A percentile compares a stretch with the other conserved stretches of the same genome.
phyloP scores from a whole-genome alignment of 78 protist species.

The Protostelium mycophagum region DNA sequence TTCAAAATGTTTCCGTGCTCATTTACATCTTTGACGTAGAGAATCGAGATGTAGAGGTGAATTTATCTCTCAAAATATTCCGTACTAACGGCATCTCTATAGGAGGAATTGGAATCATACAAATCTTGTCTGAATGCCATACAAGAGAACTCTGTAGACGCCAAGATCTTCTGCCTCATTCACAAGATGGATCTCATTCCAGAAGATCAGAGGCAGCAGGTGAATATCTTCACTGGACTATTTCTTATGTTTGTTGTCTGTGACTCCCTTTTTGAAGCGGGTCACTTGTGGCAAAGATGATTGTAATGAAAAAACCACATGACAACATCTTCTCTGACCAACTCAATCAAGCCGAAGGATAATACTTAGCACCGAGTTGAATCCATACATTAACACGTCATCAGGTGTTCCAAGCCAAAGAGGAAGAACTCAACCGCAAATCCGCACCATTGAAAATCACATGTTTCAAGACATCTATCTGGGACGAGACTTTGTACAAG shows the following conservation, averaged over 20 bases:
- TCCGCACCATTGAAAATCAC: constrained; percentile 64
- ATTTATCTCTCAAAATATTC: not conserved
- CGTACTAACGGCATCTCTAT: too few relatives aligned
- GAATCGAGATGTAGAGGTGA: constrained; percentile 47
- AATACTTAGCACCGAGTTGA: not conserved
- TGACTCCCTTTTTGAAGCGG: too few relatives aligned
- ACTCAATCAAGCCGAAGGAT: too few relatives aligned
- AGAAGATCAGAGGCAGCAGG: constrained; percentile 66
- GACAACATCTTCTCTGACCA: too few relatives aligned
- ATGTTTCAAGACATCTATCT: constrained; percentile 91
- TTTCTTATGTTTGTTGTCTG: not conserved
- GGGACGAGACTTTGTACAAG: constrained; percentile 97
- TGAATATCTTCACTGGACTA: not conserved
- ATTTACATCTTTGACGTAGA: constrained; percentile 94
- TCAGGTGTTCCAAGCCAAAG: constrained; percentile 47
- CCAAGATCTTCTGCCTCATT: constrained; percentile 87
- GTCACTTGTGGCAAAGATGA: too few relatives aligned
- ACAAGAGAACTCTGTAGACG: constrained; percentile 66
- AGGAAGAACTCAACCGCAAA: constrained; percentile 59
- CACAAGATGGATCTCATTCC: constrained; percentile 98
- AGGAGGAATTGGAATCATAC: constrained; percentile 83
- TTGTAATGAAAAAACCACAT: too few relatives aligned
- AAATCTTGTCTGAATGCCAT: constrained; percentile 83
- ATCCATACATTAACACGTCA: constrained; percentile 10
- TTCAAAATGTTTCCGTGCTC: constrained; percentile 94